Evolutionary conservation across 1,139 yeast genomes (phyloP), one percentile per base, ranked within the genome.

Genomic region (Yamadazyma atmosphaerica): DNA sequence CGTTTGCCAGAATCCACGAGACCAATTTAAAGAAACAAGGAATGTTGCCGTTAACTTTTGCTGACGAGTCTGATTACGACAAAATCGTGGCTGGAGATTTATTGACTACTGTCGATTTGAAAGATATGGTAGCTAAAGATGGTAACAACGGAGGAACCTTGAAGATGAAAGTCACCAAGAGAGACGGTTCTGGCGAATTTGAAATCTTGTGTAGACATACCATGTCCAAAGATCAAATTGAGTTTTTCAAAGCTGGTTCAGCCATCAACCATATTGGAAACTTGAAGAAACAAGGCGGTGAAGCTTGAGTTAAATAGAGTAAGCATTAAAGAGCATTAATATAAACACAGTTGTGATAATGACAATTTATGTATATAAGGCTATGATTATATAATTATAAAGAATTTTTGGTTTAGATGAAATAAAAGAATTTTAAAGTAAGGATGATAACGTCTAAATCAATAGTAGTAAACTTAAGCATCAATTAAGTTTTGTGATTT

Each of bases 21-120:
- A 88, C 96, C 26, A 88, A 88, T 61, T 77, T 88, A 65, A 88
- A 88, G 74, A 88, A 88, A 67, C 98, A 92, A 72, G 98, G 98
- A 63, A 81, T 92, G 82, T 76, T 92, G 58, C 98, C 98, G 24
- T 71, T 92, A 57, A 87, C 95, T 15, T 92, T 92, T 65, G 95
- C 87, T 36, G 65, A 90, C 60, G 96, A 89, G 62, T 69, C 76
- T 35, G 98, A 92, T 61, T 92, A 92, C 58, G 98, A 92, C 63
- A 74, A 60, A 54, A 72, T 92, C 39, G 63, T 79, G 36, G 74
- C 92, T 30, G 87, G 95, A 46, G 98, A 92, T 60, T 68, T 77
- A 33, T 67, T 92, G 47, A 83, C 84, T 48, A 92, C 98, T 1
- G 63, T 86, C 28, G 86, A 87, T 50, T 77, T 92, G 50, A 63